Conservation (phyloP, 371 early-diverging fungal genomes). For the Paraphysoderma sedebokerense region DNA sequence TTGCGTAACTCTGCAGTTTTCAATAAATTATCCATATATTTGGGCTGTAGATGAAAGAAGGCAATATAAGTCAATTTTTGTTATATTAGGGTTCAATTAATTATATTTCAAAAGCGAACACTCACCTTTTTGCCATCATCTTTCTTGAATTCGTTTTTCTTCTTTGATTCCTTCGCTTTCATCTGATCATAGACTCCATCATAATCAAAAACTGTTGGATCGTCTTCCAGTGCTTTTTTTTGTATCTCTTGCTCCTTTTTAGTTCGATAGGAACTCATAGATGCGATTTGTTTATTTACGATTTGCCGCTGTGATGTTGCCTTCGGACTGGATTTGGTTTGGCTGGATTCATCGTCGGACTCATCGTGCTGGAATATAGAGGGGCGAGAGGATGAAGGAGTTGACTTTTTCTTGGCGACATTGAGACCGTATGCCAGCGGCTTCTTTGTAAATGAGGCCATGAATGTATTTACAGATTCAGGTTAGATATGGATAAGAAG, state of each 20-base stretch:
- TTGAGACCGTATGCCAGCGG: too few relatives aligned
- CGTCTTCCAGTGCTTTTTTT: slow-evolving; percentile 49
- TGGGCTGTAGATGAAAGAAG: slow-evolving; percentile 29
- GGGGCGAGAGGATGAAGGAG: too few relatives aligned
- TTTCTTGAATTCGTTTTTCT: slow-evolving; percentile 18
- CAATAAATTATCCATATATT: slow-evolving; percentile 58
- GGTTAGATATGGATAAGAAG: too few relatives aligned
- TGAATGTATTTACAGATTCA: too few relatives aligned
- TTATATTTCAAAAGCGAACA: neutral
- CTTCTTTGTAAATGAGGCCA: too few relatives aligned
- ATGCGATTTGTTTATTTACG: too few relatives aligned
- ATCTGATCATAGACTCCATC: slow-evolving; percentile 78
- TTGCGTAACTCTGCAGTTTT: slow-evolving; percentile 64
- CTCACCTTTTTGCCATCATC: neutral
- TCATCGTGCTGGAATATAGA: too few relatives aligned
- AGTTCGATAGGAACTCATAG: too few relatives aligned
- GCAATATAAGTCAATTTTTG: slow-evolving; percentile 5
- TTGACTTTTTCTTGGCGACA: too few relatives aligned
- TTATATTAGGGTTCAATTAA: neutral
- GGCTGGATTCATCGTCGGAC: too few relatives aligned
- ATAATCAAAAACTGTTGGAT: slow-evolving; percentile 75
- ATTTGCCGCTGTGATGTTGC: too few relatives aligned
- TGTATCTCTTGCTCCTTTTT: slow-evolving; percentile 20
- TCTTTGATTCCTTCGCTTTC: slow-evolving; percentile 37
- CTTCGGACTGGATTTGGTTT: too few relatives aligned